Percentiles rank a stretch among this genome's conserved stretches.
Conservation (phyloP, 495 filamentous ascomycete species). For the Xylaria scruposa region DNA sequence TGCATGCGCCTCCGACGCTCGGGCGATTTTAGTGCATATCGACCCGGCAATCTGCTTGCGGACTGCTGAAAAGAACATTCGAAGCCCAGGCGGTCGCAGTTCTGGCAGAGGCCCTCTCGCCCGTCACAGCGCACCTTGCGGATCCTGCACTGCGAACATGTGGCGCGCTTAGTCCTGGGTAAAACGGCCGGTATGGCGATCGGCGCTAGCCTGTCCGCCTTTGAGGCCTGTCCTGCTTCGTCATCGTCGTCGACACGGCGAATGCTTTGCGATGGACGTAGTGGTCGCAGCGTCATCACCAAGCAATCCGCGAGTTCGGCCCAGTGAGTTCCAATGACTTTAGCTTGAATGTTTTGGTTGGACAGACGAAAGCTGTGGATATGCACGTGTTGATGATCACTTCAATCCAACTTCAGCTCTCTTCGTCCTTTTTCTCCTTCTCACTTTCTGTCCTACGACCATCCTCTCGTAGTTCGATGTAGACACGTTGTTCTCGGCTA, state of each 20-base stretch:
- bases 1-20: constrained; percentile 37
- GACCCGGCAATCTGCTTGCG: constrained; percentile 28
- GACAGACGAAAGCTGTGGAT: not conserved
- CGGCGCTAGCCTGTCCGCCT: constrained; percentile 21
- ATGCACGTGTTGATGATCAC: not conserved
- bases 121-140: constrained; percentile 41
- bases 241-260: constrained; percentile 12
- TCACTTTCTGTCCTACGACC: not conserved
- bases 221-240: constrained; percentile 4
- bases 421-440: not conserved
- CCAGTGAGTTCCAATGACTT: not conserved
- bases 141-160: constrained; percentile 37
- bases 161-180: constrained; percentile 32
- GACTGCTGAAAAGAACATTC: constrained; percentile 40
- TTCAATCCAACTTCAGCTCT: not conserved
- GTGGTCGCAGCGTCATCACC: constrained; percentile 32
- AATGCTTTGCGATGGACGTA: constrained; percentile 37
- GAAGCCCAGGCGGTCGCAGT: constrained; percentile 39
- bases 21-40: constrained; percentile 35
- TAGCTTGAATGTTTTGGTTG: not conserved
- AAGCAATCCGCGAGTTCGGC: not conserved
- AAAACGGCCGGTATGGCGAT: constrained; percentile 16
- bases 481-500: not conserved
- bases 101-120: constrained; percentile 33
- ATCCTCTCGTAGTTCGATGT: not conserved